Base-by-base conservation (phyloP, 768 basidiomycete genomes). In the Coprinopsis sp. region DNA sequence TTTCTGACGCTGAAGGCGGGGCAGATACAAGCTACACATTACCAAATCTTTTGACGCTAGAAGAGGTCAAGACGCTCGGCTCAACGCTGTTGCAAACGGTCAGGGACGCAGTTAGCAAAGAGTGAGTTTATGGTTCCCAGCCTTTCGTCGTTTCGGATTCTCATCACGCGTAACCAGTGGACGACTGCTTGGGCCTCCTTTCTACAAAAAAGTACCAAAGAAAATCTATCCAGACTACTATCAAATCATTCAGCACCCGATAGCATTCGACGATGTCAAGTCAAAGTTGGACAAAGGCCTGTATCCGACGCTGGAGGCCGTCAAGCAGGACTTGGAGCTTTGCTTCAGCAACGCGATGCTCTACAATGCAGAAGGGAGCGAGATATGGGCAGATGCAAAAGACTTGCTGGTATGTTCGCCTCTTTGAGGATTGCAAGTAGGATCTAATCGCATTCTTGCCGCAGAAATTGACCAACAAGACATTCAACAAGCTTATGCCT, bases 181-280 rank as follows among this genome's bases (percentile, higher is more conserved):
- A 55, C 76, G 78, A 50, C 61, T 68, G 53, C 69, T 87, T 48
- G 80, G 85, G 21, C 52, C 68, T 50, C 79, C 78, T 56, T 92
- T 91, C 64, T 61, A 84, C 58, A 77, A 76, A 49, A 76, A 81
- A 53, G 87, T 87, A 16, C 74, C 80, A 34, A 87, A 82, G 65
- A 77, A 81, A 47, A 70, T 71, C 47, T 91, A 88, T 64, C 79
- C 91, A 31, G 92, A 94, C 69, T 97, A 97, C 67, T 96, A 94
- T 65, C 60, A 65, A 19, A 51, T 84, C 53, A 95, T 94, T 60
- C 72, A 81, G 55, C 72, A 78, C 21, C 93, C 94, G 24, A 90
- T 96, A 55, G 83, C 89, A 22, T 71, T 96, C 41, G 87, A 91
- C 34, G 90, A 94, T 53, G 91, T 96, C 69, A 91, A 91, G 74